Evolutionary conservation across 139 green algal genomes (phyloP), one percentile per base, ranked within the genome.

Genomic region (Chlamydomonas applanata): DNA sequence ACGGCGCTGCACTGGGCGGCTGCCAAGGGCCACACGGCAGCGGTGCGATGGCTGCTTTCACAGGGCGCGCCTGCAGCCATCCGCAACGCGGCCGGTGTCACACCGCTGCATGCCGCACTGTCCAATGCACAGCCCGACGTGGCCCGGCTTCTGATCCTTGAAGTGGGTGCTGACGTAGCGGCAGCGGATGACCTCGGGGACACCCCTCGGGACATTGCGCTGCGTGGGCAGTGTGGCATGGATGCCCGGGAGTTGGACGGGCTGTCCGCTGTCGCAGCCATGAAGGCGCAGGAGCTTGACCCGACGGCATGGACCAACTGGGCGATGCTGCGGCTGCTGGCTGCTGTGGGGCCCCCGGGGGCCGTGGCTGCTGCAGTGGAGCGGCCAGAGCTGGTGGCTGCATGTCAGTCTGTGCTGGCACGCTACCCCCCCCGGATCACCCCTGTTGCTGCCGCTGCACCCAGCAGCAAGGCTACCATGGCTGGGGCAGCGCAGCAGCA

Each of bases 1-100:
- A 85, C 79, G 7, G 87, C 85, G 30, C 65, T 89, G 46, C 87
- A 92, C 79, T 92, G 87, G 87, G 76, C 79, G 4, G 85, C 74
- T 11, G 82, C 82, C 33, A 87, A 87, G 77, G 83, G 81, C 17
- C 80, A 88, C 54, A 30, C 70, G 3, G 61, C 27, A 11, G 74
- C 61, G 16, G 46, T 88, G 17, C 35, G 68, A 5, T 93, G 85
- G 85, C 85, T 92, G 44, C 74, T 90, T 40, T 1, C 33, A 2
- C 64, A 79, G 57, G 85, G 85, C 16, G 73, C 83, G 22, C 30
- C 81, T 46, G 45, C 72, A 11, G 29, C 77, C 60, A 40, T 35
- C 27, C 22, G 0, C 62, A 92, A 92, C 70, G 62, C 74, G n/a
- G 77, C 77, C 0, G 83, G 74, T 7, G 69, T 64, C 81, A 89